These are phyloP conservation scores for Hericium alpestre DNA, from an alignment of 768 basidiomycete species.

Conservation along the genomic window DNA sequence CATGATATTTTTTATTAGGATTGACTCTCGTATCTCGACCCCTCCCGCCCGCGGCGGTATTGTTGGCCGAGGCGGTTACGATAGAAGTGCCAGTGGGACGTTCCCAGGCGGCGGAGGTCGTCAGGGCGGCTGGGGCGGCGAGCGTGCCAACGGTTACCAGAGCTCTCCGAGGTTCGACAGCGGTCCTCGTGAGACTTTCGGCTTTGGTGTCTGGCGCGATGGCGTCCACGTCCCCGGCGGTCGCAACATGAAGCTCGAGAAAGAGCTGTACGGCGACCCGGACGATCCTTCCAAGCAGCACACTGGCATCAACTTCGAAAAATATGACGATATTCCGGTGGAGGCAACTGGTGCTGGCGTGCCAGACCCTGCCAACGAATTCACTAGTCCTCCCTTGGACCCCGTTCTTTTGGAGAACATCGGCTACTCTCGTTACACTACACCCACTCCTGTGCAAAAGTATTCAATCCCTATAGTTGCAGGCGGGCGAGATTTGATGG, in stretches of 20 bases:
- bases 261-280: constrained; percentile 89
- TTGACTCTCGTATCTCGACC: constrained; percentile 58
- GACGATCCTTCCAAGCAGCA: constrained; percentile 81
- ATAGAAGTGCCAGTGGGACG: constrained; percentile 31
- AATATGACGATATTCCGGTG: constrained; percentile 99
- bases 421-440: constrained; percentile 80
- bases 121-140: constrained; percentile 28
- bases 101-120: constrained; percentile 27
- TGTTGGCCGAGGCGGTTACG: constrained; percentile 31
- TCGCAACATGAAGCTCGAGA: constrained; percentile 83
- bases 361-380: constrained; percentile 86
- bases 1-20: constrained; percentile 28
- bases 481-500: constrained; percentile 82
- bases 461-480: constrained; percentile 98
- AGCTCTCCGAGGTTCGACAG: constrained; percentile 22
- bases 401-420: constrained; percentile 94
- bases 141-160: constrained; percentile 27
- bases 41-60: constrained; percentile 37
- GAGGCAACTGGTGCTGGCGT: constrained; percentile 95
- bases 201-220: constrained; percentile 79
- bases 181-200: constrained; percentile 42
- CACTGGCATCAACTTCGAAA: constrained; percentile 99
- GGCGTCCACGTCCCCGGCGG: constrained; percentile 78
- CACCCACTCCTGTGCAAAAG: constrained; percentile 98
- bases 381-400: constrained; percentile 85